Base-by-base conservation (phyloP, 2,329 filamentous ascomycete genomes). In the Chalaropsis ovoidea region DNA sequence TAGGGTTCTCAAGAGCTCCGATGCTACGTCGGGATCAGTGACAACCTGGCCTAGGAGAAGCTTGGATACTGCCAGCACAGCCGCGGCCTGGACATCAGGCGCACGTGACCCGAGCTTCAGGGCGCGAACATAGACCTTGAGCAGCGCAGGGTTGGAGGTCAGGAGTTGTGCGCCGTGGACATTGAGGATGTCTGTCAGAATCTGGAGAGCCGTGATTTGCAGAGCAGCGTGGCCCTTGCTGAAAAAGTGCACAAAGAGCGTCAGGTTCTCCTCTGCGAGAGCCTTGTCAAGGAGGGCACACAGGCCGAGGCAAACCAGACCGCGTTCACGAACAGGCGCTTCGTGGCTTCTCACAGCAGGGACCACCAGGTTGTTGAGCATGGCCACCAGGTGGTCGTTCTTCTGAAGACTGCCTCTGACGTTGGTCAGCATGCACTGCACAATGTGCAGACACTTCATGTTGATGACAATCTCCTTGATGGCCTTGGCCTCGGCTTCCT, bases 381-480 rank as follows among this genome's bases (percentile, higher is more conserved):
- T 96, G n/a, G 89, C 89, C 3, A 95, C 90, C n/a, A 97, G 78
- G 72, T 95, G 88, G 66, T 88, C 86, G 73, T 96, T 96, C 70
- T 92, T 84, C 75, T 96, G 91, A 45, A 97, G 79, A 71, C 89
- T 89, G 68, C 90, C 90, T 64, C 89, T 82, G 10, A 99, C 90
- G 72, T 97, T 96, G 73, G 95, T 86, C 63, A 99, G 82, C 89
- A 97, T 96, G 79, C 91, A 97, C 75, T 96, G 90, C 31, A 95
- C 92, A 70, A 99, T 96, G 73, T 96, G 89, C 68, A 99, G 81
- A 75, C 94, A 97, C 77, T 97, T 97, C 84, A 96, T 92, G 78
- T 97, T 97, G 74, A 97, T 88, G 79, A 96, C 86, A 72, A 96
- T 94, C 76, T 96, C 91, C 69, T 85, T 86, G 70, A 96, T 85